Evolutionary conservation across 2,329 filamentous ascomycete genomes (phyloP).

Genomic region (Colletotrichum abscissum): DNA sequence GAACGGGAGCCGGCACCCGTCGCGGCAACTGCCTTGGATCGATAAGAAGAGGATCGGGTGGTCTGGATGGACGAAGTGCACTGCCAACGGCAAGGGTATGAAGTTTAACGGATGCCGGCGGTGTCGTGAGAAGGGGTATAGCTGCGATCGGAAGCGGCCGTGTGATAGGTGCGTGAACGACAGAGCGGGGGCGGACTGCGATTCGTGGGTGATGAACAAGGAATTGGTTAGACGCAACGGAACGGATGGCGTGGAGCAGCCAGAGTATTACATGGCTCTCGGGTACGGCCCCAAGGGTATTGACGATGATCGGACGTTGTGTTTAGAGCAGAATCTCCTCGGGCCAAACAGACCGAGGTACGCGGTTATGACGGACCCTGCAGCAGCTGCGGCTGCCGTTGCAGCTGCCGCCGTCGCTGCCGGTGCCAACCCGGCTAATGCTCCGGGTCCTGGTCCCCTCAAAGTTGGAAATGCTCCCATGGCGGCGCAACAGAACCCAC

Average conservation of each 20-base stretch:
- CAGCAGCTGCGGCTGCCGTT: not conserved
- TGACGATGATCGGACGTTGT: constrained; percentile 34
- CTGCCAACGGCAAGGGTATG: not conserved
- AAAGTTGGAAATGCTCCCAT: not conserved
- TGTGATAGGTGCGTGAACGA: constrained; percentile 47
- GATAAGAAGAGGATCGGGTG: constrained; percentile 31
- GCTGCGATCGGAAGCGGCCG: constrained; percentile 50
- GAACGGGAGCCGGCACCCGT: not conserved
- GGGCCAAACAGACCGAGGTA: constrained; percentile 26
- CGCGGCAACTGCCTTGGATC: not conserved
- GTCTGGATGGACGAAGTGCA: not conserved
- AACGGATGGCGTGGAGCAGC: constrained; percentile 37
- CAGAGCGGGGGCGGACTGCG: constrained; percentile 29
- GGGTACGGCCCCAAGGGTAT: constrained; percentile 45
- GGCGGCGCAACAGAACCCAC: too few species aligned
- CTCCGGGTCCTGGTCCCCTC: not conserved
- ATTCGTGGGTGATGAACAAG: constrained; percentile 7
- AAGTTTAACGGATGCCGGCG: constrained; percentile 16
- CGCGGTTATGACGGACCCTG: constrained; percentile 29
- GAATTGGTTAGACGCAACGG: constrained; percentile 3
- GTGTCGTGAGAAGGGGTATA: constrained; percentile 7
- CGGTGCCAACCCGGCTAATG: too few species aligned
- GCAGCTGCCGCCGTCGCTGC: too few species aligned
- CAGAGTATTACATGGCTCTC: constrained; percentile 48
- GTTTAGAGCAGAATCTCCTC: constrained; percentile 3